These are phyloP conservation scores for Tilletia indica DNA, from an alignment of 1,284 basidiomycete genomes.

Conservation along the genomic window DNA sequence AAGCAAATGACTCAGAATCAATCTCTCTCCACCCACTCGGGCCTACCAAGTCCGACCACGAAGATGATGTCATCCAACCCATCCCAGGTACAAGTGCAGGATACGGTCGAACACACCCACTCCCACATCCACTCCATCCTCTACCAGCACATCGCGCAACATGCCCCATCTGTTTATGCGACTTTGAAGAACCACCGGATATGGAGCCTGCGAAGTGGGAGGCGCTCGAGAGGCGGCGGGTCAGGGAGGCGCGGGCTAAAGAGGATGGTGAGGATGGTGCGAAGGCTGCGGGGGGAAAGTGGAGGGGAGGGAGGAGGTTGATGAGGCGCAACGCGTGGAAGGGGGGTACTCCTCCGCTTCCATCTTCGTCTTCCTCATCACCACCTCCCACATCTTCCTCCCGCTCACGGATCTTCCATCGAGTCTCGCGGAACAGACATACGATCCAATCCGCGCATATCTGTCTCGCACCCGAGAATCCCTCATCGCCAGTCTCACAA, in stretches of 20 bases:
- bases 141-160: conserved; percentile 44
- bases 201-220: conserved; percentile 14
- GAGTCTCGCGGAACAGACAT: too few relatives aligned
- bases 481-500: too few relatives aligned
- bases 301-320: background rate
- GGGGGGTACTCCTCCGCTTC: too few relatives aligned
- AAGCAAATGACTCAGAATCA: conserved; percentile 14
- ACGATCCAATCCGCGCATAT: too few relatives aligned
- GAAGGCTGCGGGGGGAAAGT: conserved; percentile 14
- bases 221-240: background rate
- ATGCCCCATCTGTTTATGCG: conserved; percentile 49
- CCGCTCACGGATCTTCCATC: too few relatives aligned
- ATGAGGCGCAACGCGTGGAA: too few relatives aligned
- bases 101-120: conserved; percentile 1
- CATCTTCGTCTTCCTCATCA: too few relatives aligned
- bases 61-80: background rate
- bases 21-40: background rate
- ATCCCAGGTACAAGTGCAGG: background rate
- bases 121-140: conserved; percentile 40
- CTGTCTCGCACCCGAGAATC: too few relatives aligned
- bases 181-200: conserved; percentile 34
- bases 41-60: background rate
- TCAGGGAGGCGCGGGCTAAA: background rate
- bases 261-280: background rate
- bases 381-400: too few relatives aligned